Evolutionary conservation across 2,329 filamentous ascomycete species (phyloP).

Genomic region (Aspergillus sp.): DNA sequence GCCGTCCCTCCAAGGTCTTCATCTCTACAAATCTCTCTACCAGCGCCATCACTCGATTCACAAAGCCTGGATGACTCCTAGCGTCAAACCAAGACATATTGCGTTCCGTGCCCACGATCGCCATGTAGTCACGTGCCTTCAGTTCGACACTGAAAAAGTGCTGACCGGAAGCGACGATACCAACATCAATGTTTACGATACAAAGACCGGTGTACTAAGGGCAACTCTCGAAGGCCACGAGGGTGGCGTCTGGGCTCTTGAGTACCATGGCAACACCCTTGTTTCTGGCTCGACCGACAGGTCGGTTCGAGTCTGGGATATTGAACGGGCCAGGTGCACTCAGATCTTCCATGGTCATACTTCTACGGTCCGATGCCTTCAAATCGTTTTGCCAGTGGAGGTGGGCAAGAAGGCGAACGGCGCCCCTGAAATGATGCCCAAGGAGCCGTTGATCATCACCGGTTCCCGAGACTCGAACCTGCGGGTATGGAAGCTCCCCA

Average conservation of each 20-base stretch:
- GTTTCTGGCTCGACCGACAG: slow-evolving; percentile 96
- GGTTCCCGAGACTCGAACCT: slow-evolving; percentile 93
- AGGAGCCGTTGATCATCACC: slow-evolving; percentile 94
- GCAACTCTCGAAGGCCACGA: slow-evolving; percentile 89
- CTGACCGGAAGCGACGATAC: slow-evolving; percentile 97
- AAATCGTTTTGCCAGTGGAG: slow-evolving; percentile 85
- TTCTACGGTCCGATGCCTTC: slow-evolving; percentile 91
- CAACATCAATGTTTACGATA: slow-evolving; percentile 97
- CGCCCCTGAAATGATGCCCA: slow-evolving; percentile 80
- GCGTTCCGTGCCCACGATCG: slow-evolving; percentile 95
- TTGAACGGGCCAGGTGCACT: slow-evolving; percentile 85
- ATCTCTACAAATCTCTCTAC: slow-evolving; percentile 95
- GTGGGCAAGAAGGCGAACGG: slow-evolving; percentile 71
- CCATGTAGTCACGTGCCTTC: slow-evolving; percentile 95
- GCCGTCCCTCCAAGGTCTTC: slow-evolving; percentile 74
- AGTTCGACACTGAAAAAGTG: slow-evolving; percentile 98
- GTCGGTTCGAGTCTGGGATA: slow-evolving; percentile 99
- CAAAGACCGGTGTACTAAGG: slow-evolving; percentile 82
- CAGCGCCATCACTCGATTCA: slow-evolving; percentile 88
- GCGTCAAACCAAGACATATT: slow-evolving; percentile 83
- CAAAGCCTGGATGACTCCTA: slow-evolving; percentile 82
- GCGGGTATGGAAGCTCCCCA: slow-evolving; percentile 89
- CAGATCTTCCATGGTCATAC: slow-evolving; percentile 98
- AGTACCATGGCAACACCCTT: slow-evolving; percentile 91
- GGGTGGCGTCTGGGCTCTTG: slow-evolving; percentile 94